Percentiles rank a stretch among this genome's conserved stretches.
Conservation (phyloP, 371 early-diverging fungal genomes). For the Mortierella sp. region DNA sequence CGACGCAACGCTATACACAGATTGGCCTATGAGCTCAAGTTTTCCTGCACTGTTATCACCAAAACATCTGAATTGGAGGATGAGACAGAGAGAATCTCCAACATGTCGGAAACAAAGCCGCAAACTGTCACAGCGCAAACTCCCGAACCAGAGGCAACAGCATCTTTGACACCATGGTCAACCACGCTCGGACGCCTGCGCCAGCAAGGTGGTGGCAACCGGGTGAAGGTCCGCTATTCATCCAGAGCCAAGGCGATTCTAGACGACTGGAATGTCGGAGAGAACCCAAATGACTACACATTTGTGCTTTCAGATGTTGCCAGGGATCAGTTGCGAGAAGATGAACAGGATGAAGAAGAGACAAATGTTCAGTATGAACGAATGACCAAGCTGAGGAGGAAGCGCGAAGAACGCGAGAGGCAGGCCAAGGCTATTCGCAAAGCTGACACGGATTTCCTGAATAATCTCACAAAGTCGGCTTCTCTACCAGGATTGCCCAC, state of each 20-base stretch:
- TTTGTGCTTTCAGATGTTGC: slow-evolving; percentile 1
- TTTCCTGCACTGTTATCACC: slow-evolving; percentile 15
- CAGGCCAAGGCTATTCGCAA: neutral
- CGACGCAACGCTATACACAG: slow-evolving; percentile 22
- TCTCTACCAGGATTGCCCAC: slow-evolving; percentile 26
- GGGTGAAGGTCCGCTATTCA: neutral
- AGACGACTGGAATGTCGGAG: slow-evolving; percentile 24
- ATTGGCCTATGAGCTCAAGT: slow-evolving; percentile 29
- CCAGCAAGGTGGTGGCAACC: too few species aligned
- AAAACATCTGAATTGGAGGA: slow-evolving; percentile 10
- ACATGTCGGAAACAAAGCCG: too few species aligned
- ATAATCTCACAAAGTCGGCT: slow-evolving; percentile 19
- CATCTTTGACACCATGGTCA: slow-evolving; percentile 7
- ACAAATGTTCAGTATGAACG: slow-evolving; percentile 15
- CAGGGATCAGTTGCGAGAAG: neutral
- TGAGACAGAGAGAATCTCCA: too few species aligned
- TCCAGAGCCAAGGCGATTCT: slow-evolving; percentile 5
- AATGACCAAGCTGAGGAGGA: slow-evolving; percentile 15
- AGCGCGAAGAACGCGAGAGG: slow-evolving; percentile 24
- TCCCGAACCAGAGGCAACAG: neutral
- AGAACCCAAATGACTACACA: slow-evolving; percentile 12
- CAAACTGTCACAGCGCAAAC: neutral
- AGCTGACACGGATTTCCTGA: slow-evolving; percentile 14
- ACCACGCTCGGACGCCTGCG: neutral
- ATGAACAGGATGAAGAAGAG: slow-evolving; percentile 13